Evolutionary conservation across 2,329 filamentous ascomycete species (phyloP).

Genomic region (Plectosphaerella cucumerina): DNA sequence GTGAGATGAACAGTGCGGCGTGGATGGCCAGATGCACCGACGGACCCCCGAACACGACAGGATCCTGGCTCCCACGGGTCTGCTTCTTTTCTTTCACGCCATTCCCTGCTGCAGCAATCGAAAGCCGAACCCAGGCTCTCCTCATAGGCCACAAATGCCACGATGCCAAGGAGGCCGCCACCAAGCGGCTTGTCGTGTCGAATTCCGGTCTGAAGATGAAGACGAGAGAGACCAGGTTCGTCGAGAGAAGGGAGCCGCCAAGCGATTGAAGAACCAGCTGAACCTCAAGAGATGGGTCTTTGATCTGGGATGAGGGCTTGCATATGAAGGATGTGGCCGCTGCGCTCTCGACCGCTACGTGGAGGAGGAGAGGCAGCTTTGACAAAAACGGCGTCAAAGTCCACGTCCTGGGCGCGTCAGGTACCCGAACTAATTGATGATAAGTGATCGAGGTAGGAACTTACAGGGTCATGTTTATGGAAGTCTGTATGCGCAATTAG

Average conservation of each 20-base stretch:
- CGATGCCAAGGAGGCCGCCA: slow-evolving; percentile 36
- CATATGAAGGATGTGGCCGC: slow-evolving; percentile 44
- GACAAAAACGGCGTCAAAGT: neutral
- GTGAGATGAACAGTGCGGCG: slow-evolving; percentile 22
- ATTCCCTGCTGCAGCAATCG: slow-evolving; percentile 10
- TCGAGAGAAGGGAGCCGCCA: slow-evolving; percentile 41
- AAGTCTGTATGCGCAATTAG: too few species aligned
- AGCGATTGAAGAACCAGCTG: slow-evolving; percentile 41
- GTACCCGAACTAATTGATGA: too few species aligned
- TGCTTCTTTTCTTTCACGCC: slow-evolving; percentile 11
- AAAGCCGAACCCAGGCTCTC: slow-evolving; percentile 34
- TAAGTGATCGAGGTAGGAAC: too few species aligned
- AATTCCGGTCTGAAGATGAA: slow-evolving; percentile 25
- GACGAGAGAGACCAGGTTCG: slow-evolving; percentile 36
- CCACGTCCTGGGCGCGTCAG: too few species aligned
- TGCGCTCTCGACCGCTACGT: slow-evolving; percentile 33
- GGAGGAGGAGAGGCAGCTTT: slow-evolving; percentile 30
- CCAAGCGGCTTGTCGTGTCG: slow-evolving; percentile 24
- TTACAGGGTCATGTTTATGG: too few species aligned
- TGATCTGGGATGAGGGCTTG: slow-evolving; percentile 35
- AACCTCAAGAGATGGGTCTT: slow-evolving; percentile 31
- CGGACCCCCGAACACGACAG: slow-evolving; percentile 37
- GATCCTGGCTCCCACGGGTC: slow-evolving; percentile 3
- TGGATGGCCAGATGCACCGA: slow-evolving; percentile 40
- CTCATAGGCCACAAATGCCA: slow-evolving; percentile 46